phyloP scores from a whole-genome alignment of 805 yeast species.

The Starmerella bombi region DNA sequence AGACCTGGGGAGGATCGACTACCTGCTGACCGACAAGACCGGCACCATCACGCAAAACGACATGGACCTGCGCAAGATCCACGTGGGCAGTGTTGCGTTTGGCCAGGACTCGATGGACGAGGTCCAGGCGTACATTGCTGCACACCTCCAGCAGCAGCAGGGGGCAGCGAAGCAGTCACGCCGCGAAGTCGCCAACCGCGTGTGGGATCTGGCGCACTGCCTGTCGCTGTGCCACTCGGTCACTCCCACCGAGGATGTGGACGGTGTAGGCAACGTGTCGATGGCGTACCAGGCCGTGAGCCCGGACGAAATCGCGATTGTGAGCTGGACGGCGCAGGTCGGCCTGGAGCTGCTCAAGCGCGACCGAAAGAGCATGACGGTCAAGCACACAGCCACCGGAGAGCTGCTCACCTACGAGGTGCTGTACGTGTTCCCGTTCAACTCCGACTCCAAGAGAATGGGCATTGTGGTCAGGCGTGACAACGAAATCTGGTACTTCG shows the following conservation, averaged over 20 bases:
- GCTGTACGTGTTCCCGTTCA: constrained; percentile 81
- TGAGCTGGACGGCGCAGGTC: constrained; percentile 72
- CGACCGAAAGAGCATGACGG: constrained; percentile 62
- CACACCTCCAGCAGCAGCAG: constrained; percentile 1
- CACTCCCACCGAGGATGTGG: constrained; percentile 66
- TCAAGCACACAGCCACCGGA: constrained; percentile 50
- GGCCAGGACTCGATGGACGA: constrained; percentile 87
- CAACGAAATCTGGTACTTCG: constrained; percentile 64
- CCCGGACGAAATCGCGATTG: constrained; percentile 97
- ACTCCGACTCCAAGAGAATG: constrained; percentile 92
- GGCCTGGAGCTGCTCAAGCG: constrained; percentile 72
- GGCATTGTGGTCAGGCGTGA: constrained; percentile 58
- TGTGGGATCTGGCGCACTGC: constrained; percentile 67
- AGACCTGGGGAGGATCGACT: constrained; percentile 91
- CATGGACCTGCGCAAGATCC: constrained; percentile 89
- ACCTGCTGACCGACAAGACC: constrained; percentile 82
- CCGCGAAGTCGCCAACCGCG: constrained; percentile 63
- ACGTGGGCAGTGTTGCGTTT: constrained; percentile 83
- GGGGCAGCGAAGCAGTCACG: constrained; percentile 17
- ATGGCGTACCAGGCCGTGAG: constrained; percentile 88
- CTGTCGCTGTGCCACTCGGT: constrained; percentile 95
- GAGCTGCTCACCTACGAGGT: constrained; percentile 44
- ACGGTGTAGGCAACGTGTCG: constrained; percentile 3
- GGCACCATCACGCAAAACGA: constrained; percentile 97
- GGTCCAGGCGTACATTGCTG: constrained; percentile 52